Base-by-base conservation (phyloP, 306 rosid genomes). In the Rosa chinensis region DNA sequence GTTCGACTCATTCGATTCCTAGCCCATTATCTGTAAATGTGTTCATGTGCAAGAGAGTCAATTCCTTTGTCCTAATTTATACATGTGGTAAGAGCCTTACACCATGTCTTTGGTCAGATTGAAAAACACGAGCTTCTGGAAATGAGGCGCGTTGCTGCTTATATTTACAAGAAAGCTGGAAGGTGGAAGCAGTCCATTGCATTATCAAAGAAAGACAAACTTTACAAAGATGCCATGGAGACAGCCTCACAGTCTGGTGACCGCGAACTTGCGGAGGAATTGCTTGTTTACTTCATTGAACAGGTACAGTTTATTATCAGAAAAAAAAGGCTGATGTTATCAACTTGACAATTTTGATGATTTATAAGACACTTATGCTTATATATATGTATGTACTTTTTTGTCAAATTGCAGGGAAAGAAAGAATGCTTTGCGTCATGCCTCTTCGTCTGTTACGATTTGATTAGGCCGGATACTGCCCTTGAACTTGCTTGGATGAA, bases 141-240 rank as follows among this genome's bases (percentile, higher is more conserved):
- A 88, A 95, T 95, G 99, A 91, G 99, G 77, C 98, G 99, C 28
- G 99, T 95, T 79, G 99, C 99, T 79, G 97, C 99, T 55, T 95
- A 93, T 80, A 95, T 95, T 68, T 95, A 95, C 94, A 95, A 95
- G 87, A 95, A 93, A 87, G 99, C 98, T 10, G 96, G 97, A 64
- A 89, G 99, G 81, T 95, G 99, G 99, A 95, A 93, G 94, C 99
- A 95, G 85, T 95, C 99, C 76, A 95, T 95, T 89, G 96, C 92
- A 73, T 83, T 95, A 88, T 95, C 99, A 53, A 95, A 95, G 97
- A 93, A 95, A 86, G 99, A 95, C 82, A 95, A 91, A 78, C 97
- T 95, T 79, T 93, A 95, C 99, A 95, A 91, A 86, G 99, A 95
- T 86, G 96, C 97, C 81, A 95, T 95, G 99, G 99, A 95, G 90